Base-by-base conservation (phyloP, 2,329 filamentous ascomycete genomes). In the Eutypella sp. region DNA sequence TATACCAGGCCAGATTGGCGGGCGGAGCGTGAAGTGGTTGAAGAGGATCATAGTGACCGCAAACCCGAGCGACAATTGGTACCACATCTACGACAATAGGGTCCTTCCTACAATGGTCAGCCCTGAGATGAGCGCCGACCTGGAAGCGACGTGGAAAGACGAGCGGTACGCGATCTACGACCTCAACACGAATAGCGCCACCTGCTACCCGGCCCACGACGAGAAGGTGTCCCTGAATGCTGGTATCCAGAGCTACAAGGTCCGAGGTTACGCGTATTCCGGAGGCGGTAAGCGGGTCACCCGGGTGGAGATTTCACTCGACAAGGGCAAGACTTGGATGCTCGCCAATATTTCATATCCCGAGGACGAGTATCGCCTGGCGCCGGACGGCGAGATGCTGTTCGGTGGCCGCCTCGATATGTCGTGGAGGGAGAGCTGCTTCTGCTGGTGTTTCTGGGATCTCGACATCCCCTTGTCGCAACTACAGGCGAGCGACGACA, bases 371-470 rank as follows among this genome's bases (percentile, higher is more conserved):
- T 96, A 96, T 62, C 83, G 90, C 11, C 60, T 68, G 2, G 73
- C 72, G 2, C 76, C 76, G 34, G 82, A 77, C 11, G 71, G 75
- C 5, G 78, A 81, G 46, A 68, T 69, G n/a, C 68, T 95, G 0
- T 95, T 79, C 50, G 89, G 88, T 4, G 89, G 89, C 2, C 78
- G 74, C 40, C 63, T 96, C 4, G 90, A 96, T 59, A 83, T 95
- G 78, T 79, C 78, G 44, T 90, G 85, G 84, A 76, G 89, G 29
- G 89, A 95, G 62, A 81, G 79, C 2, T 85, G 78, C 55, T 95
- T 95, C 66, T 93, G 89, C 62, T 96, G 90, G 89, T 95, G 87
- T 62, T 93, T 95, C 67, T 96, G 90, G 90, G 80, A 85, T 13
- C 67, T 95, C 16, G 78, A 84, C 9, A 74, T 96, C 18, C 65